Evolutionary conservation across 208 protist species (phyloP).

Genomic region (Strigomonas oncopelti): DNA sequence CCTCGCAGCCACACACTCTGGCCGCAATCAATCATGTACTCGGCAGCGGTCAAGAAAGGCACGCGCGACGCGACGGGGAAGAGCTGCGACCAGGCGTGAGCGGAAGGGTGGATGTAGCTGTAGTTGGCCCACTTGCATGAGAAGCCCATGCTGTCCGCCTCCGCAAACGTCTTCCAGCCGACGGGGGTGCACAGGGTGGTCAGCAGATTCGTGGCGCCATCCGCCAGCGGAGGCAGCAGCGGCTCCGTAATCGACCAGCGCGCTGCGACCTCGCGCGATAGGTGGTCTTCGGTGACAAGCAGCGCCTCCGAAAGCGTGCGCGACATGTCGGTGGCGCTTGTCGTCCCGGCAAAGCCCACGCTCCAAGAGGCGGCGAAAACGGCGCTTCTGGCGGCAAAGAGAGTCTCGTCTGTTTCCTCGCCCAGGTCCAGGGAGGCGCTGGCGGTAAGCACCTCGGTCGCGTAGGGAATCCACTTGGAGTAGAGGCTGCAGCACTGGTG

Average conservation of each 20-base stretch:
- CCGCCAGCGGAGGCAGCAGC: slow-evolving; percentile 21
- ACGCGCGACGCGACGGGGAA: slow-evolving; percentile 58
- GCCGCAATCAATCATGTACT: slow-evolving; percentile 73
- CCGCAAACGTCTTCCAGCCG: slow-evolving; percentile 71
- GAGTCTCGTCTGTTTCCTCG: slow-evolving; percentile 22
- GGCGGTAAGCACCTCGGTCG: slow-evolving; percentile 14
- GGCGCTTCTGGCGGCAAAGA: slow-evolving; percentile 43
- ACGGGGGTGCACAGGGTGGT: slow-evolving; percentile 35
- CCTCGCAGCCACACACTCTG: slow-evolving; percentile 72
- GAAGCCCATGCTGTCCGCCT: slow-evolving; percentile 35
- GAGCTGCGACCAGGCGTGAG: slow-evolving; percentile 49
- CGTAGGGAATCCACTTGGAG: slow-evolving; percentile 53
- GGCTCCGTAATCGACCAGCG: slow-evolving; percentile 17
- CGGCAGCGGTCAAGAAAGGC: slow-evolving; percentile 43
- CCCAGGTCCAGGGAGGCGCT: slow-evolving; percentile 25
- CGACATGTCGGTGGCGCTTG: slow-evolving; percentile 4
- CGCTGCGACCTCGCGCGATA: slow-evolving; percentile 18
- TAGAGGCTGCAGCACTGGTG: slow-evolving; percentile 40
- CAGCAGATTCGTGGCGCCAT: slow-evolving; percentile 40
- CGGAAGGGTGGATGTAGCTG: slow-evolving; percentile 28
- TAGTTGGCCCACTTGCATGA: slow-evolving; percentile 40
- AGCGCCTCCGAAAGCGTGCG: slow-evolving; percentile 13
- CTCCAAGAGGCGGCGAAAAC: slow-evolving; percentile 64
- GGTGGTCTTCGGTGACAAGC: slow-evolving; percentile 9
- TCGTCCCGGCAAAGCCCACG: slow-evolving; percentile 26